These are phyloP conservation scores for Tylopilus intermedius DNA, from an alignment of 768 basidiomycete genomes.

Conservation along the genomic window DNA sequence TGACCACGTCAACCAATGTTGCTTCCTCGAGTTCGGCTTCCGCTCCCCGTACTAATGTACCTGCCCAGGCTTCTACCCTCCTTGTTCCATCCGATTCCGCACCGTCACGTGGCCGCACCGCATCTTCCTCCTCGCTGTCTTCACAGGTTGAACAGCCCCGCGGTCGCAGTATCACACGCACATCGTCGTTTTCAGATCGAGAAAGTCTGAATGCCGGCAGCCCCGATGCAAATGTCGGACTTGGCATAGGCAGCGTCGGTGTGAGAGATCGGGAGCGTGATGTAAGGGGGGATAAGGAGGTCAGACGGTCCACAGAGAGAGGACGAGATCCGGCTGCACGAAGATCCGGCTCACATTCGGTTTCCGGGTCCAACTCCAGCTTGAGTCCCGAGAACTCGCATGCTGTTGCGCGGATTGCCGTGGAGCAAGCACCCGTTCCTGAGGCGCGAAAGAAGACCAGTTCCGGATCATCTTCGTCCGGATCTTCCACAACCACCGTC, in stretches of 20 bases:
- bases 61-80: slow-evolving; percentile 18
- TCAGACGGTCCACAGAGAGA: slow-evolving; percentile 24
- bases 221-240: slow-evolving; percentile 33
- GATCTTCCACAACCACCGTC: slow-evolving; percentile 21
- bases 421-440: slow-evolving; percentile 6
- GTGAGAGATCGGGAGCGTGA: slow-evolving; percentile 32
- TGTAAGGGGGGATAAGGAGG: slow-evolving; percentile 21
- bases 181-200: slow-evolving; percentile 52
- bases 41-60: slow-evolving; percentile 10
- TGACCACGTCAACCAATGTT: slow-evolving; percentile 10
- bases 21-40: slow-evolving; percentile 8
- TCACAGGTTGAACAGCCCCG: slow-evolving; percentile 34
- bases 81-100: slow-evolving; percentile 24
- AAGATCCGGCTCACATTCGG: slow-evolving; percentile 22
- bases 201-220: slow-evolving; percentile 36
- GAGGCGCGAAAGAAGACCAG: slow-evolving; percentile 13
- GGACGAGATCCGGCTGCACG: slow-evolving; percentile 29
- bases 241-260: slow-evolving; percentile 30
- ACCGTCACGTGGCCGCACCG: slow-evolving; percentile 25
- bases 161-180: slow-evolving; percentile 52
- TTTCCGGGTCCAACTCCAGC: slow-evolving; percentile 36
- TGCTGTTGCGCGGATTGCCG: not conserved
- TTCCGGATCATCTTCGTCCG: slow-evolving; percentile 24
- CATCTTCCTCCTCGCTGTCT: slow-evolving; percentile 32
- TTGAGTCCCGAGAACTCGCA: slow-evolving; percentile 27